Percentiles rank a stretch among this genome's conserved stretches.
These are phyloP conservation scores for Calocybe cyanea DNA, from an alignment of 768 basidiomycete genomes.

Conservation along the genomic window DNA sequence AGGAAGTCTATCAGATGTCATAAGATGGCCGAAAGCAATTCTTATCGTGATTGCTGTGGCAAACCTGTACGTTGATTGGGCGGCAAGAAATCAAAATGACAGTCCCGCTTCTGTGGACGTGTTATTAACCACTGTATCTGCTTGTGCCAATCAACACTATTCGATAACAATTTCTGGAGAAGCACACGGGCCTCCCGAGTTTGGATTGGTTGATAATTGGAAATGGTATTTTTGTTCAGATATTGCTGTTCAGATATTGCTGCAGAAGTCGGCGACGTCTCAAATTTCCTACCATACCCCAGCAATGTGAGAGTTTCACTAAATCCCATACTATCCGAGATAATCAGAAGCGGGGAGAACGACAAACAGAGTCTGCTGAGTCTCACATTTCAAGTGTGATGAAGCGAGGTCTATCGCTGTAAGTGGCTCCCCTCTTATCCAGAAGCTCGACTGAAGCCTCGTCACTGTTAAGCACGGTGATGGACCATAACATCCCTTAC, in stretches of 20 bases:
- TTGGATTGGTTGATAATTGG: constrained; percentile 8
- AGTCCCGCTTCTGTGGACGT: background rate
- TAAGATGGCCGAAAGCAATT: constrained; percentile 16
- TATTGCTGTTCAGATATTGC: too few species aligned
- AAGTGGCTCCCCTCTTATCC: constrained; percentile 35
- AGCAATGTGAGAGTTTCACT: background rate
- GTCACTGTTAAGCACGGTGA: constrained; percentile 29
- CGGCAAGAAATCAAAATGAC: background rate
- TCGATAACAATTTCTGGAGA: constrained; percentile 10
- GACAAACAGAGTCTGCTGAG: background rate
- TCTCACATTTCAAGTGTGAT: constrained; percentile 18
- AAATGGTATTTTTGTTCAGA: constrained; percentile 9
- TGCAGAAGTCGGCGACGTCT: constrained; percentile 10
- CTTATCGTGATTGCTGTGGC: constrained; percentile 14
- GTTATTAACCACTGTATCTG: constrained; percentile 13
- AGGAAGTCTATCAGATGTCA: constrained; percentile 13
- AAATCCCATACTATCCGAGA: background rate
- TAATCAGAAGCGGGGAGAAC: background rate
- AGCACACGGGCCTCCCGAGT: constrained; percentile 14
- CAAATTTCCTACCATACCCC: constrained; percentile 13
- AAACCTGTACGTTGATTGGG: constrained; percentile 12
- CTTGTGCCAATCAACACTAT: constrained; percentile 13
- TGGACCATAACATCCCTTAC: constrained; percentile 16
- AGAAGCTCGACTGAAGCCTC: constrained; percentile 36
- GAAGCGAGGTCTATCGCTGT: constrained; percentile 26